These are phyloP conservation scores for Osmanthus fragrans DNA, from an alignment of 257 asterid species.

Conservation along the genomic window DNA sequence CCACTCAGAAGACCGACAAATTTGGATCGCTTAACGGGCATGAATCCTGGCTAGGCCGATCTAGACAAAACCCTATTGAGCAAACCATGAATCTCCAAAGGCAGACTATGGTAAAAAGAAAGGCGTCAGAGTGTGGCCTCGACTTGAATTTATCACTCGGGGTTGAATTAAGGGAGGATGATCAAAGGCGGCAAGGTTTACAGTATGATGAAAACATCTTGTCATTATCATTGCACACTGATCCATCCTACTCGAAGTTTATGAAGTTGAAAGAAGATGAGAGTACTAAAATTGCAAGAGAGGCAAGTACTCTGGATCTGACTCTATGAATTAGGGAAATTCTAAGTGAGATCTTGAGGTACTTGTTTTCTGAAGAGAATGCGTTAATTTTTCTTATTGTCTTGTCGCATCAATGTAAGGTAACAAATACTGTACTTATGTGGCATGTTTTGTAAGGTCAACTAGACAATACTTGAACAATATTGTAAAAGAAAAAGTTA, in stretches of 20 bases:
- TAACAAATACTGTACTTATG: not conserved
- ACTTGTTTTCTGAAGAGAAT: slow-evolving; percentile 40
- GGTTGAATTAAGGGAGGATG: slow-evolving; percentile 26
- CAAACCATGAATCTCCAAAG: slow-evolving; percentile 10
- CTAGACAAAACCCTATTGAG: slow-evolving; percentile 40
- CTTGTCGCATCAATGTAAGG: slow-evolving; percentile 32
- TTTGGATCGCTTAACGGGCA: slow-evolving; percentile 26
- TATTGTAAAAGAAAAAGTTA: not conserved
- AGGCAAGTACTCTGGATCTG: slow-evolving; percentile 94
- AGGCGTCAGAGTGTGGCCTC: slow-evolving; percentile 33
- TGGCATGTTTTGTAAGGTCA: not conserved
- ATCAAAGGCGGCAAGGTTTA: slow-evolving; percentile 1
- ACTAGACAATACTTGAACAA: not conserved
- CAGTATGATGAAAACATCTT: slow-evolving; percentile 31
- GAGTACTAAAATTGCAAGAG: slow-evolving; percentile 36
- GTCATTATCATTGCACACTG: slow-evolving; percentile 43
- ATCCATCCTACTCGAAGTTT: slow-evolving; percentile 25
- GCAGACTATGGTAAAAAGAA: slow-evolving; percentile 42
- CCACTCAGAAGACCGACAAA: slow-evolving; percentile 22
- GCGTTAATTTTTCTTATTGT: slow-evolving; percentile 26
- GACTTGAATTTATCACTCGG: slow-evolving; percentile 67
- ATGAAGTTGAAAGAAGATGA: slow-evolving; percentile 41
- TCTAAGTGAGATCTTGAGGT: slow-evolving; percentile 86
- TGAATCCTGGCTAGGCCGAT: slow-evolving; percentile 22
- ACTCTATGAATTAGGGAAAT: slow-evolving; percentile 78